Base-by-base conservation (phyloP, 768 basidiomycete species). In the Pisolithus orientalis region DNA sequence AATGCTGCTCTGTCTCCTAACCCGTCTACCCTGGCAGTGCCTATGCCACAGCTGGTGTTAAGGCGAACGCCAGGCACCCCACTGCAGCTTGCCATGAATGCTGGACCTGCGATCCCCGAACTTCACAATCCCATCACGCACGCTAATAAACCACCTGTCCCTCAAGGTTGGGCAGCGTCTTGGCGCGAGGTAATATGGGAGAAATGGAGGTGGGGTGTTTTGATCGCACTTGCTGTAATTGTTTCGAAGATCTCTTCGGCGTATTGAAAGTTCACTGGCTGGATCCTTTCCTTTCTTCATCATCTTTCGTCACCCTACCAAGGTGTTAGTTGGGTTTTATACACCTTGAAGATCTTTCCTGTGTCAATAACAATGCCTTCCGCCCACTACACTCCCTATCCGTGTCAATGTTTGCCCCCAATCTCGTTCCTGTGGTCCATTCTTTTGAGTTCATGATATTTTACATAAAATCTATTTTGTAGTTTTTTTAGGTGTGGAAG, bases 201-300 rank as follows among this genome's bases (percentile, higher is more conserved):
- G 65, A 90, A 90, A 63, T 92, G 89, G 89, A 75, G 87, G 54
- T 86, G 87, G 80, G 90, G 88, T 21, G 76, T 85, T 14, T 64
- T 92, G 54, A 84, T 91, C 51, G 85, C 82, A 6, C 67, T 92
- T 44, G 89, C 89, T 0, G 82, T 91, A 21, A 68, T 91, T 47
- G 80, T 92, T 10, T 90, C 88, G 31, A 78, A 86, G 57, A 75
- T 91, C 57, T 86, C 87, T 27, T 80, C 85, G 28, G 72, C 69
- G 54, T 60, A 66, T 50, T 70, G 58, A 66, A 66, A 43, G 44
- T 46, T 11, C 24, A n/a, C 43, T 5, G 24, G 44, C 48, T 31
- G 32, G 53, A 46, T 49, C 29, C n/a, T 53, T 50, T 47, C 38
- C 7, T 52, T 52, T 57, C 42, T n/a, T 34, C 16, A n/a, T 52